Evolutionary conservation across 2,329 filamentous ascomycete genomes (phyloP), one percentile per base, ranked within the genome.

Genomic region (Fusarium dimerum): DNA sequence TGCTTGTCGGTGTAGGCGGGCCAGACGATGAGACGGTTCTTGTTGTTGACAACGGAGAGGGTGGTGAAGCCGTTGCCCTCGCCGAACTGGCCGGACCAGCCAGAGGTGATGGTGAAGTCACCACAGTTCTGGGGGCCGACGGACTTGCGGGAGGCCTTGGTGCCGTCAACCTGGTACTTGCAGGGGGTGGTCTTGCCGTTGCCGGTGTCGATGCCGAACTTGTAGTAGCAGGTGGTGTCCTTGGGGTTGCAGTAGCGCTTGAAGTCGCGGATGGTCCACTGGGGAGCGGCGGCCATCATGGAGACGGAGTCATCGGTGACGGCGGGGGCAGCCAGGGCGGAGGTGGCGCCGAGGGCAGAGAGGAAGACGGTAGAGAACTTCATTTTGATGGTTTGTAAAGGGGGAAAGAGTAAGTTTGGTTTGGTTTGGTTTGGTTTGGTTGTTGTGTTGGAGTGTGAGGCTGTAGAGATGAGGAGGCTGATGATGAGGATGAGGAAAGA

Each of bases 31-130:
- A 73, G 69, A 44, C 67, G 68, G 59, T 71, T 66, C 47, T 59
- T 56, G 56, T 71, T 68, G 67, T 81, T 70, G 43, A 76, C 73
- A 48, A 84, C 76, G 17, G 76, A 71, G 29, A 83, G 68, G 18
- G 77, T 81, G 20, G 80, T 83, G 73, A 83, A 84, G 58, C 78
- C 81, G 26, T 77, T 70, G 55, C 67, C 76, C 12, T 68, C 51
- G 45, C 80, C 81, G 57, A 83, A 84, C 62, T 81, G 75, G 64
- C 74, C 79, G 66, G 75, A 79, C 80, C 80, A 84, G 70, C 78
- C 77, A 2, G 76, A 76, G 46, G 77, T 78, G 63, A 84, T 61
- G 56, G 73, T 78, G 73, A 73, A 84, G 52, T 62, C 63, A 39
- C 79, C 80, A 71, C 78, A 83, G 45, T 58, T 70, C 52, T 65